phyloP scores from a whole-genome alignment of 305 asterid genomes.

The Solanum hybrid region DNA sequence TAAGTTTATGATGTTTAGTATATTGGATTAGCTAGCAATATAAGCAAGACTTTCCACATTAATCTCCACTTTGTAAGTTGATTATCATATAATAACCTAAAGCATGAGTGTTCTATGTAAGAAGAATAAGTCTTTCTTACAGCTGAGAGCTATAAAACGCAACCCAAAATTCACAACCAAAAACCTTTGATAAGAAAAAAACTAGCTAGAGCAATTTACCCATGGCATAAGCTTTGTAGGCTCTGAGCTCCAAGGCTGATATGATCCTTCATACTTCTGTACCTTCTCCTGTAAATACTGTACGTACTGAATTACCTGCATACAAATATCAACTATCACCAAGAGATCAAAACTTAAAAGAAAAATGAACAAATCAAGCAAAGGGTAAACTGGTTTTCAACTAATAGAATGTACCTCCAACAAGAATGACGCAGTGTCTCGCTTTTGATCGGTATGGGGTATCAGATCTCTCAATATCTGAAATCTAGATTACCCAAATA shows the following conservation, averaged over 20 bases:
- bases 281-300: conserved; percentile 78
- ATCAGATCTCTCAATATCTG: conserved; percentile 78
- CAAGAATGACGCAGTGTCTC: conserved; percentile 85
- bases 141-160: neutral
- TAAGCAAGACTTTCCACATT: neutral
- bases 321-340: conserved; percentile 16
- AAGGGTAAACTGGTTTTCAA: neutral
- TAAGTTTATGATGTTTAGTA: neutral
- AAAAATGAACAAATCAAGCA: neutral
- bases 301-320: conserved; percentile 90
- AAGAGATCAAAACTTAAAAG: conserved; percentile 1
- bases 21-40: neutral
- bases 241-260: conserved; percentile 80
- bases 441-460: conserved; percentile 74
- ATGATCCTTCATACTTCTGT: conserved; percentile 74
- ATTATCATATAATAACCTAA: neutral
- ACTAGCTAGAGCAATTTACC: conserved; percentile 35
- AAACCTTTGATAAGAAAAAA: neutral
- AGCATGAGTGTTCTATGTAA: neutral
- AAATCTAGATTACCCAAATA: conserved; percentile 35
- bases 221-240: conserved; percentile 96
- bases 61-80: neutral
- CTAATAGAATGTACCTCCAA: conserved; percentile 39
- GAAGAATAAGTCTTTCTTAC: neutral
- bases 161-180: neutral